These are phyloP conservation scores for Sporothrix mexicana DNA, from an alignment of 2,329 filamentous ascomycete genomes.

Conservation along the genomic window DNA sequence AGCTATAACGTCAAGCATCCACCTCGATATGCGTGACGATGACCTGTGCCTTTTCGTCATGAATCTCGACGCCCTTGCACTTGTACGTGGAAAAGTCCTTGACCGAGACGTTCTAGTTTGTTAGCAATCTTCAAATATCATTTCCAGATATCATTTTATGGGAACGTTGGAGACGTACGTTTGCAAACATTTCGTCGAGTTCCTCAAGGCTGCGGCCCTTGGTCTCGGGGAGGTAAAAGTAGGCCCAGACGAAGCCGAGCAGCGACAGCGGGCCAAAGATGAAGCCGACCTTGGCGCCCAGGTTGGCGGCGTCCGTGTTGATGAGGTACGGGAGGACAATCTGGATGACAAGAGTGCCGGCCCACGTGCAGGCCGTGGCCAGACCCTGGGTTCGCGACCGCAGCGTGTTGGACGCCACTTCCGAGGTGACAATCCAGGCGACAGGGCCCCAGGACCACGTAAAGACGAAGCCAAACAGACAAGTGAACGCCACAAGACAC, in stretches of 20 bases:
- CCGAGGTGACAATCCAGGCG: conserved; percentile 1
- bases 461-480: conserved; percentile 20
- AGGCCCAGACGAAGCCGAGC: conserved; percentile 46
- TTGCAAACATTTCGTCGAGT: conserved; percentile 52
- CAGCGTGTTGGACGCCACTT: conserved; percentile 28
- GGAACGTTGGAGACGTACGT: too few species aligned
- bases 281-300: conserved; percentile 48
- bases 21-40: not conserved
- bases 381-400: conserved; percentile 5
- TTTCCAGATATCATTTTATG: not conserved
- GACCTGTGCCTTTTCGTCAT: conserved; percentile 6
- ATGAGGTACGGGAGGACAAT: conserved; percentile 37
- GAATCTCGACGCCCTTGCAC: not conserved
- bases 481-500: conserved; percentile 5
- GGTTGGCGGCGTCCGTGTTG: conserved; percentile 39
- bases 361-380: conserved; percentile 20
- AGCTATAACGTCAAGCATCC: not conserved
- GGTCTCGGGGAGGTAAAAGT: conserved; percentile 54
- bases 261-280: conserved; percentile 46
- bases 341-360: not conserved
- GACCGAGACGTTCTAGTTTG: conserved; percentile 3
- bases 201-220: conserved; percentile 55
- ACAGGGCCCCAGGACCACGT: conserved; percentile 27
- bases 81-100: conserved; percentile 5
- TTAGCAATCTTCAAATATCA: not conserved